Conservation (phyloP, 768 basidiomycete genomes). For the Leccinellum albellum region DNA sequence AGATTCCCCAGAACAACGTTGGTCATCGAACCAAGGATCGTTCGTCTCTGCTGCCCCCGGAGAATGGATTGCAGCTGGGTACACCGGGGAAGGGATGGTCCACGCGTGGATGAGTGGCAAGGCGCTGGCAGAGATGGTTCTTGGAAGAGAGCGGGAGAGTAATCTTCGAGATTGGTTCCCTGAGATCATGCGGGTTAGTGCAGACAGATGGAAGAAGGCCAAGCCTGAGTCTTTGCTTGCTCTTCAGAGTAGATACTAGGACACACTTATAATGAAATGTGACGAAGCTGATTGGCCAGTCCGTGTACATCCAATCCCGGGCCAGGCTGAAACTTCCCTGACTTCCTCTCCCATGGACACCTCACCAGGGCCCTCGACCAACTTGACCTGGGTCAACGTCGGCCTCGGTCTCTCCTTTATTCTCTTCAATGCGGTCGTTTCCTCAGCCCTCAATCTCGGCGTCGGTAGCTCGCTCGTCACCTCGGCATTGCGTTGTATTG, state of each 20-base stretch:
- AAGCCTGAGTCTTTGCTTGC: constrained; percentile 40
- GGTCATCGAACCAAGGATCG: neutral
- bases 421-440: constrained; percentile 64
- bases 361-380: constrained; percentile 16
- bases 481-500: constrained; percentile 68
- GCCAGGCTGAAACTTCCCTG: neutral
- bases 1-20: constrained; percentile 10
- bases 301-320: no score
- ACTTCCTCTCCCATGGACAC: constrained; percentile 29
- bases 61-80: constrained; percentile 74
- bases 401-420: constrained; percentile 73
- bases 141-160: constrained; percentile 33
- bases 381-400: constrained; percentile 71
- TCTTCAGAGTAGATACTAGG: neutral
- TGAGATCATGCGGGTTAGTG: constrained; percentile 42
- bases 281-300: neutral
- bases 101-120: constrained; percentile 66
- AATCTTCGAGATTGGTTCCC: constrained; percentile 47
- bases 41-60: constrained; percentile 38
- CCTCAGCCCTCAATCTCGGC: constrained; percentile 60
- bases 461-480: constrained; percentile 65
- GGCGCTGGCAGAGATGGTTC: constrained; percentile 57
- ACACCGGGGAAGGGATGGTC: constrained; percentile 71
- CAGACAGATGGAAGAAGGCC: constrained; percentile 52
- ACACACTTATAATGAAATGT: neutral